These are phyloP conservation scores for Tolypocladium album DNA, from an alignment of 2,329 filamentous ascomycete species.

Conservation along the genomic window DNA sequence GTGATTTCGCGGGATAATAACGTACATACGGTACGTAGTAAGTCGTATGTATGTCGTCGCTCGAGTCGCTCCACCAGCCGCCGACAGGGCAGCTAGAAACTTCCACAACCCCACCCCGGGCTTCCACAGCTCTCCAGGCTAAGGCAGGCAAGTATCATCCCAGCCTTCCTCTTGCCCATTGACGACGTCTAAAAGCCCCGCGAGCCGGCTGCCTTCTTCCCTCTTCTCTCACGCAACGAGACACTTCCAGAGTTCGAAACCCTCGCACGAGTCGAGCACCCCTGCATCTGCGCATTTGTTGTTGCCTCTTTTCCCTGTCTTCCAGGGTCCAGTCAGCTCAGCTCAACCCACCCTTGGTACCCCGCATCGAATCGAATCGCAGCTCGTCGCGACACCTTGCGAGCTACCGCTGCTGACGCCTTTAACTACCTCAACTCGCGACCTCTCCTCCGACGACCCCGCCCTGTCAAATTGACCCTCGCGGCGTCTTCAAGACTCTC, in stretches of 20 bases:
- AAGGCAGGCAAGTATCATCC: neutral
- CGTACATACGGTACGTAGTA: no score
- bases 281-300: neutral
- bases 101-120: slow-evolving; percentile 7
- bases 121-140: neutral
- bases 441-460: neutral
- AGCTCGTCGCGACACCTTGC: neutral
- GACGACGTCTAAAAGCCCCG: neutral
- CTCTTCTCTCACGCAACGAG: neutral
- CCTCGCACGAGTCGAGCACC: neutral
- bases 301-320: neutral
- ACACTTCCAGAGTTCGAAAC: neutral
- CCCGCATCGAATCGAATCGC: slow-evolving; percentile 1
- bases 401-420: neutral
- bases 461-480: neutral
- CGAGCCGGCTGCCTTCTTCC: neutral
- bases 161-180: neutral
- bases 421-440: neutral
- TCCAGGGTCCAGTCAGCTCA: neutral
- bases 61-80: neutral
- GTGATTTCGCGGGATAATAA: neutral
- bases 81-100: slow-evolving; percentile 8
- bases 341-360: neutral
- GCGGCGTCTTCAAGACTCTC: neutral
- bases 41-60: no score